phyloP scores from a whole-genome alignment of 78 protist species.

The Dictyostelium capitatum region DNA sequence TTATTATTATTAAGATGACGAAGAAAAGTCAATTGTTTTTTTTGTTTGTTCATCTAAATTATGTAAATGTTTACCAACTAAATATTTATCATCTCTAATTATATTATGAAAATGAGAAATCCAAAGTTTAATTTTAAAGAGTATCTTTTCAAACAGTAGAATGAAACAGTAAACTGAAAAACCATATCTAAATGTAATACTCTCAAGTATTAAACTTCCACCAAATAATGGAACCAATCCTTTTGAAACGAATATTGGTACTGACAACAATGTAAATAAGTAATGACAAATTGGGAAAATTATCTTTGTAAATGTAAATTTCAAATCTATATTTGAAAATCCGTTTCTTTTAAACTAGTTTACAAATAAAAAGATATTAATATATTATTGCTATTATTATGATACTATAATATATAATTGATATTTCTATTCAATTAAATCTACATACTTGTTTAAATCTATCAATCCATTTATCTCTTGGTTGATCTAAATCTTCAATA shows the following conservation, averaged over 20 bases:
- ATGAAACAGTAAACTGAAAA: constrained; percentile 32
- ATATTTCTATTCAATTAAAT: no score
- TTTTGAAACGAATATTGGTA: constrained; percentile 53
- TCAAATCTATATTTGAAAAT: constrained; percentile 32
- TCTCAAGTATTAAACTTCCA: constrained; percentile 45
- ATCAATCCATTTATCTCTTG: constrained; percentile 66
- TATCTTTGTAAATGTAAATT: constrained; percentile 34
- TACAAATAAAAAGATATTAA: background rate
- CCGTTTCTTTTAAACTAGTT: constrained; percentile 43
- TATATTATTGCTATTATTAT: no score
- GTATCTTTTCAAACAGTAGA: constrained; percentile 22
- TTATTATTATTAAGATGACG: no score
- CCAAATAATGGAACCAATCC: constrained; percentile 57
- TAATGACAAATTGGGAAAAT: constrained; percentile 64
- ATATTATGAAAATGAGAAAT: constrained; percentile 3
- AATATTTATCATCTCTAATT: constrained; percentile 62
- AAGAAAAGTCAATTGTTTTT: background rate
- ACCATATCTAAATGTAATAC: constrained; percentile 43
- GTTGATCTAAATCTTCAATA: constrained; percentile 39
- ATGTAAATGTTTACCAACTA: constrained; percentile 73
- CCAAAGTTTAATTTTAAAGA: background rate
- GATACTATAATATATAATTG: no score
- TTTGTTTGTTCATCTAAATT: constrained; percentile 38
- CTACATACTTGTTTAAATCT: constrained; percentile 30
- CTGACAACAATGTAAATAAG: constrained; percentile 39